Conservation (phyloP, 495 filamentous ascomycete genomes). For the Acidomyces sp. region DNA sequence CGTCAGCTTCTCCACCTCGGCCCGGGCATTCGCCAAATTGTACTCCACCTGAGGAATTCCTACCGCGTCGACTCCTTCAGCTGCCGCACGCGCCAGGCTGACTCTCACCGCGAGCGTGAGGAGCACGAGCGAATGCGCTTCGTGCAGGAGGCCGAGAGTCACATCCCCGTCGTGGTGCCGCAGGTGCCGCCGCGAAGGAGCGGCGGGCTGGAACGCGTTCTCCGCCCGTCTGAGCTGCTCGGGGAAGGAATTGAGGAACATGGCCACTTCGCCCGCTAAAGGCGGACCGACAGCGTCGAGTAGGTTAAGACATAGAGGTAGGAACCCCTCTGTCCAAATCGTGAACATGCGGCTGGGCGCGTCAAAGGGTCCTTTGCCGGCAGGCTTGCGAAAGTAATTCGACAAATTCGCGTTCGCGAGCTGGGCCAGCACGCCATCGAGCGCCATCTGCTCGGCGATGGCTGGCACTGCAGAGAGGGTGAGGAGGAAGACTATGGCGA, state of each 20-base stretch:
- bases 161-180: constrained; percentile 36
- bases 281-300: constrained; percentile 66
- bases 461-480: constrained; percentile 70
- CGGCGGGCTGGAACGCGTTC: constrained; percentile 38
- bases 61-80: constrained; percentile 43
- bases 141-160: constrained; percentile 54
- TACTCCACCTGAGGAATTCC: constrained; percentile 57
- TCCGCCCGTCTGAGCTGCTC: constrained; percentile 52
- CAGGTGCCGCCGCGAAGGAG: constrained; percentile 19
- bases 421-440: constrained; percentile 65
- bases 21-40: constrained; percentile 54
- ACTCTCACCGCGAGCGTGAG: constrained; percentile 52
- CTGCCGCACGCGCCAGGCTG: constrained; percentile 45
- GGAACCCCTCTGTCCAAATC: constrained; percentile 78
- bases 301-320: constrained; percentile 83
- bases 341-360: constrained; percentile 50
- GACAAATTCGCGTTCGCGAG: constrained; percentile 66
- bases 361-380: constrained; percentile 61
- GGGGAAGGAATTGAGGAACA: constrained; percentile 76
- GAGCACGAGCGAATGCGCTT: constrained; percentile 64
- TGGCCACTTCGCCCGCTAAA: constrained; percentile 64
- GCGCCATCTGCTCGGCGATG: constrained; percentile 78
- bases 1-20: constrained; percentile 63
- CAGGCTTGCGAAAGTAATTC: constrained; percentile 51
- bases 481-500: constrained; percentile 74